A percentile compares a stretch with the other conserved stretches of the same genome.
Evolutionary conservation across 768 basidiomycete species (phyloP).

Genomic region (Strobilomyces echinocephalus): DNA sequence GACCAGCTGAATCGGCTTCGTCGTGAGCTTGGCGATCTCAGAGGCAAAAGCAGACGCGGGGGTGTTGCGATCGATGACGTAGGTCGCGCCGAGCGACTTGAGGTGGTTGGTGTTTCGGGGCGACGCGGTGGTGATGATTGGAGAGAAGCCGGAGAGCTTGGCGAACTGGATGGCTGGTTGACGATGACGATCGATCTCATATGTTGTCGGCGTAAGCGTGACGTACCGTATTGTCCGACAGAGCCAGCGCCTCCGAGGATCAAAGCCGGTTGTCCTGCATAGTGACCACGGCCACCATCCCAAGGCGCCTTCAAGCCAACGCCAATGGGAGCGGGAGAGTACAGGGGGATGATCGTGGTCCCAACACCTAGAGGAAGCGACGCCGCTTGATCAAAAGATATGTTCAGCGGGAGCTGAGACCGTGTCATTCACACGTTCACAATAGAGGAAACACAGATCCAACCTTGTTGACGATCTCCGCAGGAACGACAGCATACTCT

Average conservation of each 20-base stretch:
- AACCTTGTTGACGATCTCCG: constrained; percentile 19
- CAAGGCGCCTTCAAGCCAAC: constrained; percentile 33
- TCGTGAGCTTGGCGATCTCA: constrained; percentile 16
- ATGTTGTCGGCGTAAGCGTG: neutral
- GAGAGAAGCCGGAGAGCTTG: constrained; percentile 32
- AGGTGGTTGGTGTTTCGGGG: constrained; percentile 30
- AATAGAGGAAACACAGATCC: neutral
- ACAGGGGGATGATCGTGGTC: constrained; percentile 33
- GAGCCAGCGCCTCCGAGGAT: constrained; percentile 36
- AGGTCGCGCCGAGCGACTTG: constrained; percentile 35
- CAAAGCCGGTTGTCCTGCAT: constrained; percentile 30
- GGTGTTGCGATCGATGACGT: constrained; percentile 32
- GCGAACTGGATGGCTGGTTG: constrained; percentile 33
- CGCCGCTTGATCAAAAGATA: constrained; percentile 37
- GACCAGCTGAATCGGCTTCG: constrained; percentile 8
- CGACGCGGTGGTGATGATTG: constrained; percentile 40
- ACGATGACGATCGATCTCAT: neutral
- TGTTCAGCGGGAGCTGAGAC: constrained; percentile 32
- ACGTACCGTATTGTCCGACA: constrained; percentile 36
- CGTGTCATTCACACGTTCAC: neutral
- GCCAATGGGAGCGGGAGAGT: constrained; percentile 23
- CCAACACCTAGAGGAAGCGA: constrained; percentile 32
- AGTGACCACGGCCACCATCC: constrained; percentile 28
- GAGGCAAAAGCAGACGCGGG: constrained; percentile 9
- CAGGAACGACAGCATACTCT: constrained; percentile 22